These are phyloP conservation scores for Senecio squalidus DNA, from an alignment of 140 eudicot genomes.

Conservation along the genomic window DNA sequence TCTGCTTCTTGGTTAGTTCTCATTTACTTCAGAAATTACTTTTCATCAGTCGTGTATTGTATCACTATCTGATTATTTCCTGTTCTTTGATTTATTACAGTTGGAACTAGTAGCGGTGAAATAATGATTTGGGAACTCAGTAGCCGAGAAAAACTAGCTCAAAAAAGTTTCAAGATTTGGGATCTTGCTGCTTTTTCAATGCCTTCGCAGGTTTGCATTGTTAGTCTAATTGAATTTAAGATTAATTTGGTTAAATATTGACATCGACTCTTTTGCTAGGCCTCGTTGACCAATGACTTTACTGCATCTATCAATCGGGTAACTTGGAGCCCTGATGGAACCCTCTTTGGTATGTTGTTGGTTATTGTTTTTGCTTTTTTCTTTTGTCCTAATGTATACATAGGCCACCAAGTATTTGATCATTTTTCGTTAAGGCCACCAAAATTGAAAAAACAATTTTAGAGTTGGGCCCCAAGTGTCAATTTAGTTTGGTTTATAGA, in stretches of 20 bases:
- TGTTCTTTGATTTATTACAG: conserved; percentile 17
- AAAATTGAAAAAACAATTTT: no score
- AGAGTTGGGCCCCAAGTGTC: no score
- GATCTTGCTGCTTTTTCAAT: conserved; percentile 41
- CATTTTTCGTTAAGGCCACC: no score
- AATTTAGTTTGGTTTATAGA: no score
- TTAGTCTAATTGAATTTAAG: neutral
- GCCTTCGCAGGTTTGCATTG: conserved; percentile 42
- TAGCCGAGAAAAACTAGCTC: conserved; percentile 39
- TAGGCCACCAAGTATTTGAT: no score
- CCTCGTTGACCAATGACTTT: conserved; percentile 44
- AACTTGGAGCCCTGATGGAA: conserved; percentile 59
- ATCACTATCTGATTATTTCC: neutral
- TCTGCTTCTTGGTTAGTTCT: conserved; percentile 53
- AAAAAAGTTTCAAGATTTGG: conserved; percentile 51
- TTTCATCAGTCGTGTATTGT: neutral
- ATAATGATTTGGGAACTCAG: conserved; percentile 54
- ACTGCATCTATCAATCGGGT: conserved; percentile 55
- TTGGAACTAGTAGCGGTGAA: conserved; percentile 59
- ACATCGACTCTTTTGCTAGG: conserved; percentile 26
- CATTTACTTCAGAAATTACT: neutral
- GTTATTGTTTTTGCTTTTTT: no score
- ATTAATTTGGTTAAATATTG: neutral
- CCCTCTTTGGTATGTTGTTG: conserved; percentile 43
- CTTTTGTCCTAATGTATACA: no score